phyloP scores from a whole-genome alignment of 2,329 filamentous ascomycete species.

The Diaporthe sp. region DNA sequence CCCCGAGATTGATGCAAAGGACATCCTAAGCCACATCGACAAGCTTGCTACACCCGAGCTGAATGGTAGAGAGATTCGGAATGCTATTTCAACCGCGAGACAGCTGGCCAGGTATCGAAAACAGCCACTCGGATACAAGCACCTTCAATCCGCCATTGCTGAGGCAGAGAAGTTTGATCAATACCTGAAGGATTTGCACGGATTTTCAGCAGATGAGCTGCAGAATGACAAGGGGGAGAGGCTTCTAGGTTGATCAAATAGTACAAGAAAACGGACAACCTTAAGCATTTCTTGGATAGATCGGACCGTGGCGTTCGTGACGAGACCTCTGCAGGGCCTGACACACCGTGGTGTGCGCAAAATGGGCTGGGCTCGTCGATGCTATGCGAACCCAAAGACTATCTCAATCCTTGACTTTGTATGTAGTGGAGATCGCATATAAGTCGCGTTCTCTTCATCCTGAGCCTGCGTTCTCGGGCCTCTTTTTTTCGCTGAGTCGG shows the following conservation, averaged over 20 bases:
- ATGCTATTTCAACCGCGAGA: neutral
- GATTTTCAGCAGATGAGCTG: neutral
- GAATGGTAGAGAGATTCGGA: constrained; percentile 1
- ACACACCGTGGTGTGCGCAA: too few species aligned
- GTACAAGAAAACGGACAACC: too few species aligned
- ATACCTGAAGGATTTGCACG: neutral
- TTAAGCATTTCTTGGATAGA: fast-evolving
- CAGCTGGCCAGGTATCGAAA: neutral
- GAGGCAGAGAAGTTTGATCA: constrained; percentile 1
- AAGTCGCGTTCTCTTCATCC: too few species aligned
- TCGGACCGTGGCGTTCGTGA: too few species aligned
- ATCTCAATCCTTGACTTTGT: too few species aligned
- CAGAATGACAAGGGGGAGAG: neutral
- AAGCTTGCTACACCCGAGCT: neutral
- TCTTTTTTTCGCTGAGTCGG: too few species aligned
- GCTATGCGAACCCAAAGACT: too few species aligned
- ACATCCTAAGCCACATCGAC: neutral
- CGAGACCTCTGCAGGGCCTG: too few species aligned
- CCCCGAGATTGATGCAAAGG: neutral
- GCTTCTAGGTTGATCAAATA: too few species aligned
- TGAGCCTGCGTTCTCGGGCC: too few species aligned
- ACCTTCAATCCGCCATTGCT: neutral
- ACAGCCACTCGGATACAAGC: neutral
- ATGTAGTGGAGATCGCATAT: too few species aligned
- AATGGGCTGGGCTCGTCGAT: too few species aligned